Evolutionary conservation across 1,284 basidiomycete species (phyloP).

Genomic region (Peniophora sp.): DNA sequence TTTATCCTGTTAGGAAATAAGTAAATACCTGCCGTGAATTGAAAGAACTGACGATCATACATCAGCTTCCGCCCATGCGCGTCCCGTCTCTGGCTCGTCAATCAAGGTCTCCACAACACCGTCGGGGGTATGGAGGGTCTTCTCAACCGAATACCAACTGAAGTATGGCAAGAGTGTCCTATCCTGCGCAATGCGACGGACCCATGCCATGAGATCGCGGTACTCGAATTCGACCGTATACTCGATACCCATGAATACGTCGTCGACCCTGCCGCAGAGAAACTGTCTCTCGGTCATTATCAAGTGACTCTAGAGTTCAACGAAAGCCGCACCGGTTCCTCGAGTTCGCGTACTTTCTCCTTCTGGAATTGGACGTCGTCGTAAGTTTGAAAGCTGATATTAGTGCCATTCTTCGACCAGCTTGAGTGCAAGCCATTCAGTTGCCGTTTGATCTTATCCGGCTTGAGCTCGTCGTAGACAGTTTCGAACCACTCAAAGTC

Average conservation of each 20-base stretch:
- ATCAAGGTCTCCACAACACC: neutral
- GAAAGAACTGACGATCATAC: neutral
- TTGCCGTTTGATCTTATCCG: conserved; percentile 12
- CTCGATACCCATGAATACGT: conserved; percentile 12
- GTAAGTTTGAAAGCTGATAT: neutral
- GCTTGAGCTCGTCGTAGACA: conserved; percentile 11
- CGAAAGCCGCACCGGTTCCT: neutral
- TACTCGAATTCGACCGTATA: conserved; percentile 17
- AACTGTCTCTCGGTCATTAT: too few species aligned
- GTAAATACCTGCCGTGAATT: conserved; percentile 12
- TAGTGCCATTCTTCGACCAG: neutral
- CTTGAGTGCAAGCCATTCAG: conserved; percentile 11
- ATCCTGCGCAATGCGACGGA: conserved; percentile 16
- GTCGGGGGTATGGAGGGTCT: neutral
- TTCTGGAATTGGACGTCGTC: neutral
- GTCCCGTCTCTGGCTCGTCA: neutral
- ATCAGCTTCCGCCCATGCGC: neutral
- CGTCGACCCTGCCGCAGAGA: neutral
- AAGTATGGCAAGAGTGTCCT: conserved; percentile 11
- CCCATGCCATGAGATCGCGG: conserved; percentile 19
- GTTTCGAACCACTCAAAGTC: conserved; percentile 21
- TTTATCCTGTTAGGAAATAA: conserved; percentile 14
- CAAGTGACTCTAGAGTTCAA: too few species aligned
- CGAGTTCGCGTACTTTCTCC: conserved; percentile 9
- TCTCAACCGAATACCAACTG: neutral